These are phyloP conservation scores for Aspergillus novofumigatus DNA, from an alignment of 2,329 filamentous ascomycete genomes.

Conservation along the genomic window DNA sequence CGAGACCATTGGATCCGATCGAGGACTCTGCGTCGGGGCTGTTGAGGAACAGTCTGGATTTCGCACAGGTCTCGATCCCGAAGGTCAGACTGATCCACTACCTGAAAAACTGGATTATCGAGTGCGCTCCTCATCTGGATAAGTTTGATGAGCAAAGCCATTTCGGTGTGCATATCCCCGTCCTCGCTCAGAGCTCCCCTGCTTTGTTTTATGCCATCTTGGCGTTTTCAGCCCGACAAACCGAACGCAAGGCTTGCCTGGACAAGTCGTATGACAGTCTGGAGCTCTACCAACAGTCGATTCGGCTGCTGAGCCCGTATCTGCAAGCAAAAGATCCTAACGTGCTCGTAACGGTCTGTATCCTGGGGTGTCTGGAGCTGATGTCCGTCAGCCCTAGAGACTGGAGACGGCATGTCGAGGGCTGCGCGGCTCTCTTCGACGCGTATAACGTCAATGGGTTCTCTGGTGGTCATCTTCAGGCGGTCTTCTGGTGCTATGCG, in stretches of 20 bases:
- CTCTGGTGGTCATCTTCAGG: conserved; percentile 48
- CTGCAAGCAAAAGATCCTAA: conserved; percentile 46
- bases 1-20: conserved; percentile 23
- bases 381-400: conserved; percentile 44
- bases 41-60: conserved; percentile 17
- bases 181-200: conserved; percentile 44
- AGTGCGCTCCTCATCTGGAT: conserved; percentile 42
- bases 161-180: conserved; percentile 49
- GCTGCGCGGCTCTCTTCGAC: conserved; percentile 50
- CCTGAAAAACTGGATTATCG: conserved; percentile 38
- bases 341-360: conserved; percentile 49
- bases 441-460: conserved; percentile 48
- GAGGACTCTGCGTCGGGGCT: conserved; percentile 2
- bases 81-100: conserved; percentile 35
- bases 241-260: conserved; percentile 45
- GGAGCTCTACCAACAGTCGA: conserved; percentile 50
- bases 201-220: conserved; percentile 49
- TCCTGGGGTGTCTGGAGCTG: conserved; percentile 52
- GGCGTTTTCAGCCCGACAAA: conserved; percentile 50
- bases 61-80: conserved; percentile 26
- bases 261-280: conserved; percentile 46
- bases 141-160: conserved; percentile 51
- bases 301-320: conserved; percentile 44
- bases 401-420: conserved; percentile 53
- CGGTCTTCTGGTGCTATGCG: conserved; percentile 55